Conservation (phyloP, 352 stramenopile genomes). For the Elongisporangium prolatum region DNA sequence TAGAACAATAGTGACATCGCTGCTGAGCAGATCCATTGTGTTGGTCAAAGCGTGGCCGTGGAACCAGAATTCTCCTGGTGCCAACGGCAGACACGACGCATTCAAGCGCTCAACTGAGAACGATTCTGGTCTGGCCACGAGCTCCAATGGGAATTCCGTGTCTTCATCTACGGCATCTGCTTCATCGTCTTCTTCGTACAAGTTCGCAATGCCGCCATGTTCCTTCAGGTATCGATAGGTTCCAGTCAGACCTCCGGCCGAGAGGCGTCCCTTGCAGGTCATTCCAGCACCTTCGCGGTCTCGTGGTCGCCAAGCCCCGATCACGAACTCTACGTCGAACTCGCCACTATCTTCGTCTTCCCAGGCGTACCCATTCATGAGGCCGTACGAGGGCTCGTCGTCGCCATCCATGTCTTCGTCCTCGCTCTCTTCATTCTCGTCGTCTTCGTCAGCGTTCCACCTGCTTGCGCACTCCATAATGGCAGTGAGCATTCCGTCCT, state of each 20-base stretch:
- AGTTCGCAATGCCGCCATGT: neutral
- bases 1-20: neutral
- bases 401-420: neutral
- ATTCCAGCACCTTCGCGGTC: neutral
- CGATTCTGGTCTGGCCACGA: neutral
- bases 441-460: neutral
- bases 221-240: neutral
- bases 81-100: neutral
- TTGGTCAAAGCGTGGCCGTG: neutral
- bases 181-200: neutral
- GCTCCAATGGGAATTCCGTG: neutral
- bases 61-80: neutral
- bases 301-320: neutral
- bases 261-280: neutral
- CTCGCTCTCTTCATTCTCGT: neutral
- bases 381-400: neutral
- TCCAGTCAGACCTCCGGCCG: neutral
- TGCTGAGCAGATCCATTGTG: neutral
- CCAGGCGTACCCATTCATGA: neutral
- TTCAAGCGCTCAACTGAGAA: too few relatives aligned
- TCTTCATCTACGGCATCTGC: neutral
- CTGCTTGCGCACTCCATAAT: neutral
- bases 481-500: neutral
- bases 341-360: neutral
- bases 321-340: neutral